A percentile compares a stretch with the other conserved stretches of the same genome.
Evolutionary conservation across 345 rosid genomes (phyloP).

Genomic region (Populus ilicifolia): DNA sequence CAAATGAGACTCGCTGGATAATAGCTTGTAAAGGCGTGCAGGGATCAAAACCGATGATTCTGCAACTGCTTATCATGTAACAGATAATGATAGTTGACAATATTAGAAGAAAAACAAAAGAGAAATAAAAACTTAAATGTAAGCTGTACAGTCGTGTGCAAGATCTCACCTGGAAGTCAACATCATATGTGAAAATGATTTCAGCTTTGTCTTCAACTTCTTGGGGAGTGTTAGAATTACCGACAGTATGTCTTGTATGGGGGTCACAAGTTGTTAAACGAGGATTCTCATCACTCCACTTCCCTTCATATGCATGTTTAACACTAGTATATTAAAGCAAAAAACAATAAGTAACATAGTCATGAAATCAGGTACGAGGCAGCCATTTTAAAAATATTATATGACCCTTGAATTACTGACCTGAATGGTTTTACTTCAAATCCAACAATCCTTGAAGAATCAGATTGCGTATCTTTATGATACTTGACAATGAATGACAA

Average conservation of each 20-base stretch:
- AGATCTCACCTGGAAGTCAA: conserved; percentile 70
- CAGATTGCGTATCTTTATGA: conserved; percentile 71
- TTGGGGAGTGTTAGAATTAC: conserved; percentile 81
- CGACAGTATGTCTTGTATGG: conserved; percentile 63
- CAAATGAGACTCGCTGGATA: background rate
- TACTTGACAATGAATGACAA: conserved; percentile 79
- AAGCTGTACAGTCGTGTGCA: background rate
- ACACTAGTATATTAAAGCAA: conserved; percentile 39
- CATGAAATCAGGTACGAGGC: background rate
- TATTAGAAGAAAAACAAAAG: background rate
- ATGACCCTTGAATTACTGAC: conserved; percentile 25
- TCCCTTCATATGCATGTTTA: conserved; percentile 79
- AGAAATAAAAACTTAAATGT: background rate
- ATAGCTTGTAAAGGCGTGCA: background rate
- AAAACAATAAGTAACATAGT: background rate
- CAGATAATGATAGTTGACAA: background rate
- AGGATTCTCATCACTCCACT: conserved; percentile 58
- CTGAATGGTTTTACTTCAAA: conserved; percentile 94
- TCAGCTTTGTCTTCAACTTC: conserved; percentile 76
- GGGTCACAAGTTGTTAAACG: conserved; percentile 85
- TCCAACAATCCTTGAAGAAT: conserved; percentile 87
- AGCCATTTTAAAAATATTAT: background rate
- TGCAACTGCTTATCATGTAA: background rate
- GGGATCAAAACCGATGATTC: background rate
- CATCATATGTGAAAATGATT: conserved; percentile 84